phyloP scores from a whole-genome alignment of 805 yeast genomes.

The Cyberlindnera lachancei region DNA sequence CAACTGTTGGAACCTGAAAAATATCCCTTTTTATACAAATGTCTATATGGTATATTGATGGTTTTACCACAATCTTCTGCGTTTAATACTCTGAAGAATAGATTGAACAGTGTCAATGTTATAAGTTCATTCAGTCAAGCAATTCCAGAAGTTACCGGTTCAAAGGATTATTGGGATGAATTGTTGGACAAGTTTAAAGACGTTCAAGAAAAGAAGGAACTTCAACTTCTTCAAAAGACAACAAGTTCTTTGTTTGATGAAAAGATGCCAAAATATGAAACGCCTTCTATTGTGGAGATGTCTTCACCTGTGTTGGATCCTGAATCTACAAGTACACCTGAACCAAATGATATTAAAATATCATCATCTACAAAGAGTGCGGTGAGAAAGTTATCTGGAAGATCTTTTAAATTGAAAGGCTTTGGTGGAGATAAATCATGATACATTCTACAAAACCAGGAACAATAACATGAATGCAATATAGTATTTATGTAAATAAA shows the following conservation, averaged over 20 bases:
- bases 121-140: constrained; percentile 16
- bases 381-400: constrained; percentile 24
- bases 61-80: constrained; percentile 90
- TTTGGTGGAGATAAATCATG: constrained; percentile 18
- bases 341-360: constrained; percentile 6
- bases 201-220: constrained; percentile 38
- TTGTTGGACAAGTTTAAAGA: constrained; percentile 40
- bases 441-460: too few relatives aligned
- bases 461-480: too few relatives aligned
- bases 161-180: constrained; percentile 29
- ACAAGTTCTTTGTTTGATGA: constrained; percentile 7
- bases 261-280: constrained; percentile 17
- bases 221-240: constrained; percentile 10
- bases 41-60: constrained; percentile 90
- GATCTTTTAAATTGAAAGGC: constrained; percentile 24
- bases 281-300: constrained; percentile 14
- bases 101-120: constrained; percentile 49
- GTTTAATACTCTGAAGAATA: constrained; percentile 68
- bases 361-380: too few relatives aligned
- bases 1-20: constrained; percentile 85
- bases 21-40: constrained; percentile 74
- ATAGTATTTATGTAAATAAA: background rate
- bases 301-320: constrained; percentile 12
- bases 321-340: constrained; percentile 1
- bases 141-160: constrained; percentile 1